Evolutionary conservation across 2,329 filamentous ascomycete species (phyloP).

Genomic region (Aspergillus fijiensis): DNA sequence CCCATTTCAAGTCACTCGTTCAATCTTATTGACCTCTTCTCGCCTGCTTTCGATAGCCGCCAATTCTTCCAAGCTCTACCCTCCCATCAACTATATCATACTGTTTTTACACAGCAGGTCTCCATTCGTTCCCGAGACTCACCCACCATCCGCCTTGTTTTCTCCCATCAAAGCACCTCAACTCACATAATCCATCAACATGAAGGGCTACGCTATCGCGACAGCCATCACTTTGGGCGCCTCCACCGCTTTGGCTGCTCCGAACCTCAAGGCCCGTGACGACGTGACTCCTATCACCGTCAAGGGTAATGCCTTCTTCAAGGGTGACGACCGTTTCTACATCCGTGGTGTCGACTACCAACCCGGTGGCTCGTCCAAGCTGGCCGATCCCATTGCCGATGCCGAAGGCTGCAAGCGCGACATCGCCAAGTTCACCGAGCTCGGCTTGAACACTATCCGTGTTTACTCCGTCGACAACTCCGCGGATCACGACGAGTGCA

Average conservation of each 20-base stretch:
- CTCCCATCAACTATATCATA: slow-evolving; percentile 1
- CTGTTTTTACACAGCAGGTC: background rate
- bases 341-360: slow-evolving; percentile 62
- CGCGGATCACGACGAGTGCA: slow-evolving; percentile 77
- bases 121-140: background rate
- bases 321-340: slow-evolving; percentile 58
- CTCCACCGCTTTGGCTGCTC: slow-evolving; percentile 47
- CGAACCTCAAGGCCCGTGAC: slow-evolving; percentile 41
- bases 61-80: slow-evolving; percentile 1
- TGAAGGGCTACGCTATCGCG: slow-evolving; percentile 55
- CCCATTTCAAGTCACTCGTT: slow-evolving; percentile 21
- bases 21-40: slow-evolving; percentile 11
- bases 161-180: background rate
- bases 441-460: slow-evolving; percentile 87
- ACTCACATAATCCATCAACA: slow-evolving; percentile 33
- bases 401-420: slow-evolving; percentile 70
- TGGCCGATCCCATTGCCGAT: slow-evolving; percentile 75
- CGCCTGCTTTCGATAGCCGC: slow-evolving; percentile 8
- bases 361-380: slow-evolving; percentile 62
- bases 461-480: slow-evolving; percentile 93
- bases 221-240: slow-evolving; percentile 49
- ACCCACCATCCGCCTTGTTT: background rate
- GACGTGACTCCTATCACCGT: slow-evolving; percentile 58
- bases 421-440: slow-evolving; percentile 75
- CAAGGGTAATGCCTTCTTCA: slow-evolving; percentile 67